These are phyloP conservation scores for Cyberlindnera subsufficiens DNA, from an alignment of 805 yeast species.

Conservation along the genomic window DNA sequence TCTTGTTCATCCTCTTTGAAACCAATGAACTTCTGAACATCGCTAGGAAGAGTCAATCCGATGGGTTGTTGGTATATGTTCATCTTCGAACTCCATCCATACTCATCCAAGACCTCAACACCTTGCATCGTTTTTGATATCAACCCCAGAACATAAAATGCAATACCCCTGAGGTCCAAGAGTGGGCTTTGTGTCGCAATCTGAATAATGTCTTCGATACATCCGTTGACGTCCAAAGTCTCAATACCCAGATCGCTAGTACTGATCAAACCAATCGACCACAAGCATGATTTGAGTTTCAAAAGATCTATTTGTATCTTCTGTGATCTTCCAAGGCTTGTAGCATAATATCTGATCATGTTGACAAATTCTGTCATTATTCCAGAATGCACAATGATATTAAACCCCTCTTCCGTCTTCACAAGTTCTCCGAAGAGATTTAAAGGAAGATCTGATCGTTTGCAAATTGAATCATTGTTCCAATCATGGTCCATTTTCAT, in stretches of 20 bases:
- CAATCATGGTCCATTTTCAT: slow-evolving; percentile 15
- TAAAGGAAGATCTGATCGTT: slow-evolving; percentile 34
- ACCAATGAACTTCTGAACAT: slow-evolving; percentile 26
- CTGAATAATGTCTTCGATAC: slow-evolving; percentile 47
- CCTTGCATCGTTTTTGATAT: slow-evolving; percentile 73
- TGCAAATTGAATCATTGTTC: slow-evolving; percentile 4
- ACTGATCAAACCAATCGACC: slow-evolving; percentile 86
- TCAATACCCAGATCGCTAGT: slow-evolving; percentile 64
- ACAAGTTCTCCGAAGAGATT: slow-evolving; percentile 81
- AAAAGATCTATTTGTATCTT: slow-evolving; percentile 26
- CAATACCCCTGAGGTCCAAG: slow-evolving; percentile 67
- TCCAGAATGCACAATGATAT: slow-evolving; percentile 47
- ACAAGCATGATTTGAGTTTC: slow-evolving; percentile 66
- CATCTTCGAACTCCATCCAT: slow-evolving; percentile 60
- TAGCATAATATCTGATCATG: slow-evolving; percentile 27
- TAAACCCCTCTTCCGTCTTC: slow-evolving; percentile 75
- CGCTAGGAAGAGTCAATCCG: slow-evolving; percentile 36
- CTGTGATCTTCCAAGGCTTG: slow-evolving; percentile 14
- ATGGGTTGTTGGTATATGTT: slow-evolving; percentile 37
- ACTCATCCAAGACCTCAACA: slow-evolving; percentile 75
- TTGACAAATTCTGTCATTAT: slow-evolving; percentile 36
- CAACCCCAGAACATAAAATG: slow-evolving; percentile 73
- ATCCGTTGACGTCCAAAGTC: slow-evolving; percentile 45
- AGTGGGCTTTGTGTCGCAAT: slow-evolving; percentile 42
- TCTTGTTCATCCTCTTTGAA: slow-evolving; percentile 5